Percentiles rank a stretch among this genome's conserved stretches.
Evolutionary conservation across 1,139 yeast genomes (phyloP).

Genomic region (Geotrichum cucujoidarum): DNA sequence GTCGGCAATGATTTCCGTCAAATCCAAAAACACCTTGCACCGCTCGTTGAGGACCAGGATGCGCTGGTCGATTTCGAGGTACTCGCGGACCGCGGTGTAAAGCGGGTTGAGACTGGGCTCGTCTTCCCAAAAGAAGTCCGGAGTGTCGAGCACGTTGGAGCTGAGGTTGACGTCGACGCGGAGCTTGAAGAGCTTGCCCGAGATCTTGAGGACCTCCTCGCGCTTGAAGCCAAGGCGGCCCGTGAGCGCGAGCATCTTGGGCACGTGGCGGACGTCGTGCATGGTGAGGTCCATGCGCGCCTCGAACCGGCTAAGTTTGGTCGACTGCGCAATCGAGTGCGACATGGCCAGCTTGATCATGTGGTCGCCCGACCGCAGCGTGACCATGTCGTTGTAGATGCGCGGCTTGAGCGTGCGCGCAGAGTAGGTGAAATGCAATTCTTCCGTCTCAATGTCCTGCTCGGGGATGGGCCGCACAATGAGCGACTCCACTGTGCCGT

Average conservation of each 20-base stretch:
- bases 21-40: constrained; percentile 88
- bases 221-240: constrained; percentile 78
- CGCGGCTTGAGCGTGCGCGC: constrained; percentile 77
- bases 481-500: constrained; percentile 33
- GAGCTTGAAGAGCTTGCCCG: constrained; percentile 85
- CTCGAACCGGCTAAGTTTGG: constrained; percentile 85
- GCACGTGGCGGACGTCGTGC: constrained; percentile 79
- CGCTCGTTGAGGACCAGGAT: constrained; percentile 90
- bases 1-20: constrained; percentile 88
- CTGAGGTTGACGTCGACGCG: constrained; percentile 91
- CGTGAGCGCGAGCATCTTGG: constrained; percentile 82
- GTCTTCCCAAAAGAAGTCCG: constrained; percentile 92
- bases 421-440: constrained; percentile 88
- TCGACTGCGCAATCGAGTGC: constrained; percentile 95
- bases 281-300: constrained; percentile 81
- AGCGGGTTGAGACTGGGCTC: constrained; percentile 94
- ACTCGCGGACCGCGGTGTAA: constrained; percentile 84
- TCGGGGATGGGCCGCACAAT: constrained; percentile 76
- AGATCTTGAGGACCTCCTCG: constrained; percentile 74
- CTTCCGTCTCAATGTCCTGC: constrained; percentile 91
- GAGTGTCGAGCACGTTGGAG: constrained; percentile 87
- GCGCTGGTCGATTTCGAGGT: constrained; percentile 88
- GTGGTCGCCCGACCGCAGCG: constrained; percentile 86
- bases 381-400: constrained; percentile 90
- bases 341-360: constrained; percentile 88